Conservation (phyloP, 768 basidiomycete genomes). For the Phanerochaete carnosa region DNA sequence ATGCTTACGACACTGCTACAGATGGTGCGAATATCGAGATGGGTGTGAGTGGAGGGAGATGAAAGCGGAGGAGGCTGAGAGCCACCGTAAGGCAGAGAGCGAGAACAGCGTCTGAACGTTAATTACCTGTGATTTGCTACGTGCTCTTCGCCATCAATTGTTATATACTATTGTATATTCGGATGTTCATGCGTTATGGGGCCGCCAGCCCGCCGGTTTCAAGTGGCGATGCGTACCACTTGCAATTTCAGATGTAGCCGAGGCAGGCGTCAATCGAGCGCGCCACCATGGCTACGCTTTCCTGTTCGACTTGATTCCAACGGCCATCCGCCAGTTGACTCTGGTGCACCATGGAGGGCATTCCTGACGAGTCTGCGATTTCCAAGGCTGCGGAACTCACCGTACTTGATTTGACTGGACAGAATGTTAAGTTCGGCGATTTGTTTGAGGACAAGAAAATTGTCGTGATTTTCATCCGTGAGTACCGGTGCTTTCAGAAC, state of each 20-base stretch:
- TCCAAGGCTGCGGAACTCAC: constrained; percentile 35
- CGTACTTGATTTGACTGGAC: constrained; percentile 44
- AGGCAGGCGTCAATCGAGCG: too few species aligned
- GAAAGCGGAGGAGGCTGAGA: constrained; percentile 42
- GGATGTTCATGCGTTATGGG: too few species aligned
- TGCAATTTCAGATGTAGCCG: too few species aligned
- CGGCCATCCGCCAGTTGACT: not conserved
- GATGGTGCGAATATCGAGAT: constrained; percentile 68
- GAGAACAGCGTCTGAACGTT: too few species aligned
- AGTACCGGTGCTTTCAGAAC: constrained; percentile 4
- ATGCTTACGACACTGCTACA: constrained; percentile 21
- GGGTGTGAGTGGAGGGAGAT: constrained; percentile 77
- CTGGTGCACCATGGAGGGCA: not conserved
- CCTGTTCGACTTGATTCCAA: not conserved
- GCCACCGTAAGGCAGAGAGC: not conserved
- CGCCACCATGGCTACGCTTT: not conserved
- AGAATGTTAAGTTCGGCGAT: constrained; percentile 47
- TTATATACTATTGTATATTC: too few species aligned
- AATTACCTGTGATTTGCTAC: too few species aligned
- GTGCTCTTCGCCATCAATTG: too few species aligned
- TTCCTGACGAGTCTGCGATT: constrained; percentile 24
- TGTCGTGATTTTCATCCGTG: constrained; percentile 64
- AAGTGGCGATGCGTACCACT: too few species aligned
- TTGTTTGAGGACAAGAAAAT: constrained; percentile 48
- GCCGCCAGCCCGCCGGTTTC: too few species aligned